Conservation (phyloP, 2,329 filamentous ascomycete species). For the Fusarium acutatum region DNA sequence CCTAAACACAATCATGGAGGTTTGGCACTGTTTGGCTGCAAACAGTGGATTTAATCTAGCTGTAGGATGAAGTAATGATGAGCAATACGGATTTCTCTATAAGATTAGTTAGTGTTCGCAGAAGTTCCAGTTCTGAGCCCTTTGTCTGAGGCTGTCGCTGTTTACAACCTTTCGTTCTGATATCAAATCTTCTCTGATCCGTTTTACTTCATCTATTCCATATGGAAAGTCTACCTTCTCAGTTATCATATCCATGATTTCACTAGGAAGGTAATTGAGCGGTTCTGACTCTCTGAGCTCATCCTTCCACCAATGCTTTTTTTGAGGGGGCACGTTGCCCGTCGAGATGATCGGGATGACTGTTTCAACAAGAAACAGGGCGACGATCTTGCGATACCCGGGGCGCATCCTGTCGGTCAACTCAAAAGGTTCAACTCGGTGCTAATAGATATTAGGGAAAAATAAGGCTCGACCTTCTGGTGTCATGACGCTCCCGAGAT, state of each 20-base stretch:
- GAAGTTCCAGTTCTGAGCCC: neutral
- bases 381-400: constrained; percentile 67
- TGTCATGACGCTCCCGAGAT: constrained; percentile 58
- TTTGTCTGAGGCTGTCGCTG: neutral
- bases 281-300: neutral
- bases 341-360: constrained; percentile 53
- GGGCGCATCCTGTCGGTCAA: constrained; percentile 61
- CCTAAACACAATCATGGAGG: neutral
- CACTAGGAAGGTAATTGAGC: neutral
- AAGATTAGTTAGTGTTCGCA: neutral
- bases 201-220: constrained; percentile 6
- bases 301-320: constrained; percentile 48
- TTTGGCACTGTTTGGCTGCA: neutral
- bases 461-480: constrained; percentile 58
- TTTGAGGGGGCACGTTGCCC: constrained; percentile 55
- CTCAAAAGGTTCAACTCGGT: constrained; percentile 60
- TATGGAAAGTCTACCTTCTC: neutral
- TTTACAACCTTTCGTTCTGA: neutral
- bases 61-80: neutral
- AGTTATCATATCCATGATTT: neutral
- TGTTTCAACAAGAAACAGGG: constrained; percentile 69
- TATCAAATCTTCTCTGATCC: constrained; percentile 14
- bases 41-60: neutral
- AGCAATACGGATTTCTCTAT: neutral
- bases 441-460: constrained; percentile 64